Base-by-base conservation (phyloP, 2,329 filamentous ascomycete species). In the Aspergillus amoenus region DNA sequence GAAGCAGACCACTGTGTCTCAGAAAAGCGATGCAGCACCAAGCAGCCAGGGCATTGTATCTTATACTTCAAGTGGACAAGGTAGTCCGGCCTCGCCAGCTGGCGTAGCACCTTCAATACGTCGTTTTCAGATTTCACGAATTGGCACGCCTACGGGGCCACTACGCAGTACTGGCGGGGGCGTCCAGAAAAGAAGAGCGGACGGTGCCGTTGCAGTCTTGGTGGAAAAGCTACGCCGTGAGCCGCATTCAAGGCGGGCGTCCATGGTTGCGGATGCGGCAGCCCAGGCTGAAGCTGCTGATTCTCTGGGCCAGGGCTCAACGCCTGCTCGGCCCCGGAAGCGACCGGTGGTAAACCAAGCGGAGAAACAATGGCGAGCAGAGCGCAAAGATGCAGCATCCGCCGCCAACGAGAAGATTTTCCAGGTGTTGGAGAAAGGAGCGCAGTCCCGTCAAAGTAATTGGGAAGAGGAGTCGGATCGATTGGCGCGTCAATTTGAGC, bases 391-490 rank as follows among this genome's bases (percentile, higher is more conserved):
- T 4, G 62, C 66, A 11, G 73, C 73, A 17, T 68, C 68, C 3
- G 68, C 73, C 46, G 73, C 73, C 13, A 75, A 75, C 50, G 59
- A 71, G 46, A 64, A 70, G 55, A 61, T 74, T 11, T 68, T 66
- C 2, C 66, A 70, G 32, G 67, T 67, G 8, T 61, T 74, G 49
- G 76, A 76, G 34, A 71, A 72, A 34, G 72, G 71, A 18, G 71
- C 73, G 2, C 62, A 67, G 54, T 67, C 70, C n/a, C 61, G 72
- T 41, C 70, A 76, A 24, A 72, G 64, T 55, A 76, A 69, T 21
- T 76, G 74, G 72, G 73, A 79, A 48, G 67, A 76, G 55, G 71
- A 77, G 30, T 77, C 76, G 12, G 74, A 78, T 49, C 70, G 71
- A 34, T 65, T 79, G 21, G 77, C 75, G 1, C 59, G 67, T 40